Conservation (phyloP, 2,329 filamentous ascomycete genomes). For the Aspergillus texensis region DNA sequence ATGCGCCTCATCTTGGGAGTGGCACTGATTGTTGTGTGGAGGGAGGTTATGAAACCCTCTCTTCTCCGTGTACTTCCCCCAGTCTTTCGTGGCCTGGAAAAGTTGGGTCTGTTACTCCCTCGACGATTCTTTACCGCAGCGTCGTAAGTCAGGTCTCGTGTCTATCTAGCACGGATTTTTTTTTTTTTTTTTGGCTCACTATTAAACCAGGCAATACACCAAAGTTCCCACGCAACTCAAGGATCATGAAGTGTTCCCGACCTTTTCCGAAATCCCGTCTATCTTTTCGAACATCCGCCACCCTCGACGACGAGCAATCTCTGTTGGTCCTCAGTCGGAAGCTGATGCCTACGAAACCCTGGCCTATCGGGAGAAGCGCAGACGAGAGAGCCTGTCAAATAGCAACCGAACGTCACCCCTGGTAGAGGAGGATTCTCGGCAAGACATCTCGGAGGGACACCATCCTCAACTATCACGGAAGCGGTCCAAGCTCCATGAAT, state of each 20-base stretch:
- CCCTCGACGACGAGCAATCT: conserved; percentile 77
- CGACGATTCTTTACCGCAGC: conserved; percentile 89
- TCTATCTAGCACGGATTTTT: not conserved
- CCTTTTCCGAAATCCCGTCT: conserved; percentile 81
- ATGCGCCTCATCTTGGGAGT: conserved; percentile 78
- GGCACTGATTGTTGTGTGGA: conserved; percentile 82
- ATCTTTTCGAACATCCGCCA: conserved; percentile 82
- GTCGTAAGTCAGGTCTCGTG: conserved; percentile 53
- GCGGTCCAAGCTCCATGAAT: conserved; percentile 61
- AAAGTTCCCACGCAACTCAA: conserved; percentile 73
- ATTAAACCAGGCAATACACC: conserved; percentile 67
- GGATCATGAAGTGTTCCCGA: conserved; percentile 86
- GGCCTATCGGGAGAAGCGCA: conserved; percentile 77
- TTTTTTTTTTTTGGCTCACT: not conserved
- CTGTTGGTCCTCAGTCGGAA: conserved; percentile 90
- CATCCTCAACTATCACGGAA: conserved; percentile 44
- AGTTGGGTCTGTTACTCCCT: conserved; percentile 76
- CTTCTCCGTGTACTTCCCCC: conserved; percentile 79
- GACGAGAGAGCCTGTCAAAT: conserved; percentile 62
- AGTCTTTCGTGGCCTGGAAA: conserved; percentile 82
- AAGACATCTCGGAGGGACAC: conserved; percentile 27
- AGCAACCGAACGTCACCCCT: conserved; percentile 14
- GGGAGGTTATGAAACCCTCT: conserved; percentile 83
- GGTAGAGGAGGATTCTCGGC: not conserved
- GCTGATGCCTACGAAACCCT: conserved; percentile 95